These are phyloP conservation scores for Asclepias syriaca DNA, from an alignment of 257 asterid species.

Conservation along the genomic window DNA sequence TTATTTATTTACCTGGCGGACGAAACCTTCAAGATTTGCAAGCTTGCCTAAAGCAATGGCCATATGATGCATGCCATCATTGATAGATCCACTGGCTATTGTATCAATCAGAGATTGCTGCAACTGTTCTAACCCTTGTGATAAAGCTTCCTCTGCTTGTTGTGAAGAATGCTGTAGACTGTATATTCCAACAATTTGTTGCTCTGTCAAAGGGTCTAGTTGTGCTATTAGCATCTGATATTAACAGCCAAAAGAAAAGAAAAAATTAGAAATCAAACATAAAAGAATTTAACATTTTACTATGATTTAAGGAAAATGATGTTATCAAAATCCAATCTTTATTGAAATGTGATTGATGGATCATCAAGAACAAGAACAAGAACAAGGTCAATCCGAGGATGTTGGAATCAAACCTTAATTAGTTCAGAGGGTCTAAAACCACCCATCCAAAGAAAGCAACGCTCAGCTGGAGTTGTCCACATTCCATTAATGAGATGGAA, in stretches of 20 bases:
- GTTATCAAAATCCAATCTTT: not conserved
- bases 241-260: not conserved
- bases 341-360: not conserved
- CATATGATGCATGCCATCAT: slow-evolving; percentile 85
- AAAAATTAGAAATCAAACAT: not conserved
- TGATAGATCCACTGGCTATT: slow-evolving; percentile 48
- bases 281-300: not conserved
- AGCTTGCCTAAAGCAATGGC: slow-evolving; percentile 83
- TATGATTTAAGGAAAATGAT: not conserved
- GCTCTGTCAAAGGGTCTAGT: slow-evolving; percentile 85
- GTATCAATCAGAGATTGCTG: slow-evolving; percentile 75
- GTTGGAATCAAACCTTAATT: slow-evolving; percentile 50
- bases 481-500: slow-evolving; percentile 82
- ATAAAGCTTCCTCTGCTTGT: slow-evolving; percentile 94
- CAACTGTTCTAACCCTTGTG: slow-evolving; percentile 82
- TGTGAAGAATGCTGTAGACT: slow-evolving; percentile 86
- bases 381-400: not conserved
- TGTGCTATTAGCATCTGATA: slow-evolving; percentile 67
- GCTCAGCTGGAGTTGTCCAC: slow-evolving; percentile 86
- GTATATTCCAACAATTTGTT: slow-evolving; percentile 78
- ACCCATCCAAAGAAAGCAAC: slow-evolving; percentile 94
- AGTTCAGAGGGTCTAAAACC: slow-evolving; percentile 91
- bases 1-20: slow-evolving; percentile 63
- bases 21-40: slow-evolving; percentile 78
- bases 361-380: not conserved